Evolutionary conservation across 148 eudicot species (phyloP).

Genomic region (Rhododendron kiyosumense): DNA sequence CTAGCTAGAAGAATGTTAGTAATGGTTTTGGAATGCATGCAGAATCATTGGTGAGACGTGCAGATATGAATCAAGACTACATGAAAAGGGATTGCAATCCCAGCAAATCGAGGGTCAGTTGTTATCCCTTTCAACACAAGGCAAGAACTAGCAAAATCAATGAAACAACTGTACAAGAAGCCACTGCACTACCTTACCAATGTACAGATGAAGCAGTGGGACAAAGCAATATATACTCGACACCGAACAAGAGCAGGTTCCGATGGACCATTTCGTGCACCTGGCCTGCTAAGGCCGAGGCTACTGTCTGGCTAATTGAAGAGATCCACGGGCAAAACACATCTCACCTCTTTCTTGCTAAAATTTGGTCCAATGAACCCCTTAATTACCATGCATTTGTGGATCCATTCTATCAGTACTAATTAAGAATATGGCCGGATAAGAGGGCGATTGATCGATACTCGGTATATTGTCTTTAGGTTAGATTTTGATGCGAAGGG

Average conservation of each 20-base stretch:
- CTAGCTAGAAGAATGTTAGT: too few species aligned
- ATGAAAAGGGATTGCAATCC: background rate
- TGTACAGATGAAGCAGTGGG: slow-evolving; percentile 2
- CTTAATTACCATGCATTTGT: background rate
- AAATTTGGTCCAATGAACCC: slow-evolving; percentile 2
- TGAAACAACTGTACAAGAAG: background rate
- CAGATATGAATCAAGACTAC: slow-evolving; percentile 3
- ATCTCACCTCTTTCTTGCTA: background rate
- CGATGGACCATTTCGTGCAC: background rate
- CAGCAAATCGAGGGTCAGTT: background rate
- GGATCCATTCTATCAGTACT: background rate
- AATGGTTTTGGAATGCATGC: too few species aligned
- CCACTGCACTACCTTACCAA: slow-evolving; percentile 10
- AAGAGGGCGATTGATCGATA: background rate
- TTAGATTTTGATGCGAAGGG: background rate
- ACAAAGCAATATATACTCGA: background rate
- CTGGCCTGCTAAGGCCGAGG: background rate
- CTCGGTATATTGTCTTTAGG: background rate
- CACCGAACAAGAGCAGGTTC: background rate
- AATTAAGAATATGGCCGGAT: background rate
- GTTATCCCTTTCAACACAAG: slow-evolving; percentile 5
- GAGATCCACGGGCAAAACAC: slow-evolving; percentile 2
- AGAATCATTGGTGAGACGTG: background rate
- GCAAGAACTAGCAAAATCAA: background rate
- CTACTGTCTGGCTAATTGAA: slow-evolving; percentile 6